Base-by-base conservation (phyloP, 805 yeast genomes). In the Candida germanica region DNA sequence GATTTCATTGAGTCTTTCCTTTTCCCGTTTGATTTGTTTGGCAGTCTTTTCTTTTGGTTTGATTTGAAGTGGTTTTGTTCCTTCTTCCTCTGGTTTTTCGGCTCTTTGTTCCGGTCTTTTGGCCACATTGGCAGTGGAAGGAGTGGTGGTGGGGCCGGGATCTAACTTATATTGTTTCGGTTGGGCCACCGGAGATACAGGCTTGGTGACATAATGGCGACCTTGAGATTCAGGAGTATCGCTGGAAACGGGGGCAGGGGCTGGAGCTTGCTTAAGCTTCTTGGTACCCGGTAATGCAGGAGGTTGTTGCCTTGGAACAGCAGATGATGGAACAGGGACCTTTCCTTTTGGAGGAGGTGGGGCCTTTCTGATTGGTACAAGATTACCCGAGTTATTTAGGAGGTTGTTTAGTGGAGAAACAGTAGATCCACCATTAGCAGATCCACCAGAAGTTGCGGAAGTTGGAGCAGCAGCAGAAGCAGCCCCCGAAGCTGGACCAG, bases 1-100 rank as follows among this genome's bases (percentile, higher is more conserved):
- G 30, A 86, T 79, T 49, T 91, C 96, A n/a, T 85, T 81, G 76
- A 88, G 55, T 44, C 56, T 61, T 46, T 67, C 73, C 10, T 66
- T 53, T 40, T 67, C 73, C 38, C 54, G 58, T 50, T 62, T 64
- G 28, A 64, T 33, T 33, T 64, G 71, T 43, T 66, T 66, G 10
- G 71, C 62, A 16, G 63, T 50, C 41, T 67, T 66, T 15, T 39
- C 25, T 26, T 39, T 39, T 10, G 35, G 33, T 19, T 34, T 34
- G 20, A 34, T 34, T 17, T 34, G 37, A 20, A 34, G 37, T n/a
- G 37, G 37, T 17, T 34, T 34, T 17, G 26, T 34, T 12, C 26
- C 37, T 6, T 27, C 32, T 13, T 14, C 18, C 9, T 26, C 29
- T n/a, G 6, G 12, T 5, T 6, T 11, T 7, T n/a, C 15, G 5